Evolutionary conservation across 2,329 filamentous ascomycete genomes (phyloP).

Genomic region (Corniculantispora saksenae): DNA sequence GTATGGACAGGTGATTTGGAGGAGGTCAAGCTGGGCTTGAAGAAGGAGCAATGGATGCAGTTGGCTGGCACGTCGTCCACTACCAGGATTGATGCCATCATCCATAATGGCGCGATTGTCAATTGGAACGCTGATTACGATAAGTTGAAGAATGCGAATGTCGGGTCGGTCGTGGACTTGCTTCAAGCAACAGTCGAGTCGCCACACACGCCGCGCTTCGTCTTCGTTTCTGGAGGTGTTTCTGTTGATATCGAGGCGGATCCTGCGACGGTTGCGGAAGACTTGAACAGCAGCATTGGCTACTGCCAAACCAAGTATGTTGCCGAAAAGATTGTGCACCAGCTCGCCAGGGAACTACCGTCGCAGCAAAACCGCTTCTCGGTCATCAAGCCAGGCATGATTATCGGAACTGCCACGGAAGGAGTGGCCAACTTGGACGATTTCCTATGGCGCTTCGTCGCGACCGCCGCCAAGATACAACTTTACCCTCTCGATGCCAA

Average conservation of each 20-base stretch:
- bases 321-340: conserved; percentile 23
- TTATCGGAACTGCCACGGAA: conserved; percentile 23
- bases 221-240: conserved; percentile 28
- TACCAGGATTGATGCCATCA: conserved; percentile 66
- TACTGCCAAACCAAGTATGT: conserved; percentile 30
- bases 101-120: conserved; percentile 79
- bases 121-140: conserved; percentile 82
- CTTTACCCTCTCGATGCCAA: conserved; percentile 24
- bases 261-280: conserved; percentile 7
- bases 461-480: conserved; percentile 19
- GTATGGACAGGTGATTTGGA: conserved; percentile 72
- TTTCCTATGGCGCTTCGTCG: conserved; percentile 22
- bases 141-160: conserved; percentile 71
- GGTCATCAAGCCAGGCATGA: conserved; percentile 26
- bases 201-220: conserved; percentile 22
- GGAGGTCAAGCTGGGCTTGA: conserved; percentile 70
- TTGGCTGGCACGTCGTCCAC: conserved; percentile 42
- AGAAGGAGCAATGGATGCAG: conserved; percentile 61
- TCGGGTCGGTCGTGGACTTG: conserved; percentile 40
- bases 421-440: conserved; percentile 28
- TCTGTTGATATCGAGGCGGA: conserved; percentile 1
- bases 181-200: conserved; percentile 22
- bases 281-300: conserved; percentile 18
- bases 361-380: conserved; percentile 19
- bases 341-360: not conserved